Base-by-base conservation (phyloP, 352 stramenopile species). In the Pythium pyrilobum region DNA sequence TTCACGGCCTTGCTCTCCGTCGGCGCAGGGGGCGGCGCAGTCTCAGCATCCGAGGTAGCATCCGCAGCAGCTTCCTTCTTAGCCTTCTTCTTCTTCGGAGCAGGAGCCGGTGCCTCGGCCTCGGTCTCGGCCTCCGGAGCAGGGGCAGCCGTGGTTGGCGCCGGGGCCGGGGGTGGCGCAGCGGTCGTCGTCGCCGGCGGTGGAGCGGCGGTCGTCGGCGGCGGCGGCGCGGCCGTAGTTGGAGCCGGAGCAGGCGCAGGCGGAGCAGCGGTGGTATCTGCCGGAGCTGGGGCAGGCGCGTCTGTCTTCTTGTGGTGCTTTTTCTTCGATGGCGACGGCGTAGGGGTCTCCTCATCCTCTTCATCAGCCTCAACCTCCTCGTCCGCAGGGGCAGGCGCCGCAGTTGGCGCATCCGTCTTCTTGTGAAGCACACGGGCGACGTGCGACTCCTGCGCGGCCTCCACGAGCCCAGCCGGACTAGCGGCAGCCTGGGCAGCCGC, bases 81-180 rank as follows among this genome's bases (percentile, higher is more conserved):
- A 13, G 49, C 9, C 52, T 75, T 79, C 56, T 64, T 81, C 47
- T 56, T 67, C 31, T 41, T 40, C 40, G 2, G 21, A 20, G 64
- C 52, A 18, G 55, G 50, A 9, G 61, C 55, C 13, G 47, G 29
- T 33, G 66, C 56, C 3, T 56, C 46, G 0, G 47, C 33, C 9
- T 67, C 61, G 9, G n/a, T n/a, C n/a, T n/a, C n/a, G 62, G 39
- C n/a, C 25, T 33, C 42, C 11, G 51, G 51, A 4, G 51, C 51
- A 13, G 41, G 31, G 13, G 41, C 52, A 18, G 50, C 4, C 29
- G 47, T 44, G n/a, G n/a, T 36, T 16, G 57, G 47, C 3, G 53
- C 36, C 9, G 56, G 43, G 7, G 57, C 50, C 12, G 52, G 29
- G 4, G 40, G 32, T 18, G 46, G 40, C 0, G 43, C 42, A n/a